phyloP scores from a whole-genome alignment of 2,329 filamentous ascomycete genomes.

The Fusarium stilboides region DNA sequence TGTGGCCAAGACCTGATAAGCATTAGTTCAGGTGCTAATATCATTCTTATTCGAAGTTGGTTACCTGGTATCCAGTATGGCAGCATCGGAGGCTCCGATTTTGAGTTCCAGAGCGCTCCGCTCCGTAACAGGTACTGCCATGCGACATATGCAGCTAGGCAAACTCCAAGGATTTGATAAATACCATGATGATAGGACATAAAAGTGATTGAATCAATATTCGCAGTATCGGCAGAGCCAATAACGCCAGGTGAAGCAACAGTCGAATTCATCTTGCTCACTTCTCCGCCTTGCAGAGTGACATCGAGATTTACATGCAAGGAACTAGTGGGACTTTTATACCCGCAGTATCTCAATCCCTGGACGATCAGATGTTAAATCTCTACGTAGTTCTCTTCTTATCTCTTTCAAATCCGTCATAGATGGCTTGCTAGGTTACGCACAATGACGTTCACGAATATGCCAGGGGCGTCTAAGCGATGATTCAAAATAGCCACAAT shows the following conservation, averaged over 20 bases:
- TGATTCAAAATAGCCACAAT: background rate
- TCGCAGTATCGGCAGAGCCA: background rate
- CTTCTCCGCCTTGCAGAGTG: background rate
- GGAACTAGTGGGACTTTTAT: background rate
- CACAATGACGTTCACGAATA: background rate
- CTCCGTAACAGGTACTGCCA: conserved; percentile 4
- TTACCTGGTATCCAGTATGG: conserved; percentile 19
- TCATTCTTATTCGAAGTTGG: background rate
- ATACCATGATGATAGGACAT: background rate
- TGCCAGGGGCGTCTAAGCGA: background rate
- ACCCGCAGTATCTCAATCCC: background rate
- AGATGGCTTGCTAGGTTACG: background rate
- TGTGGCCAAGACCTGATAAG: background rate
- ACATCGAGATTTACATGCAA: background rate
- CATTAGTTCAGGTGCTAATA: rapidly evolving
- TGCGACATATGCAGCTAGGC: background rate
- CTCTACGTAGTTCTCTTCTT: background rate
- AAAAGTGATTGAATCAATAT: background rate
- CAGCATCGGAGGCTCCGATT: background rate
- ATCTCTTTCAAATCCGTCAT: background rate
- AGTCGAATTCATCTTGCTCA: background rate
- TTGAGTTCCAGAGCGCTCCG: background rate
- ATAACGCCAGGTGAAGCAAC: background rate
- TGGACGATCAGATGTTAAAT: too few species aligned
- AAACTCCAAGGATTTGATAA: background rate